Percentiles rank a stretch among this genome's conserved stretches.
phyloP scores from a whole-genome alignment of 2,329 filamentous ascomycete genomes.

The Fonsecaea erecta region DNA sequence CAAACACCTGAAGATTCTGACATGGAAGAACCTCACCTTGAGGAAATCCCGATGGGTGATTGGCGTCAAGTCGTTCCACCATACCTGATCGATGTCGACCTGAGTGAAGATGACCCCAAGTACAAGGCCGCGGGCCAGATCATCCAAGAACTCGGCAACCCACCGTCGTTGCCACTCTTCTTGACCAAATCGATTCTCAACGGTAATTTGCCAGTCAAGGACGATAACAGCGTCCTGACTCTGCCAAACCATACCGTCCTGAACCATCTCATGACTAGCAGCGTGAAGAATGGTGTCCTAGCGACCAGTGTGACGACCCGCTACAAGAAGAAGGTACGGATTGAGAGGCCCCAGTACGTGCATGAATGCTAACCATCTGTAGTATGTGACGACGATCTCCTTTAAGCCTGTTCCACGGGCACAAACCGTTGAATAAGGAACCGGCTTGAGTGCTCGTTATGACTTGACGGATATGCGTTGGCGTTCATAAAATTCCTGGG shows the following conservation, averaged over 20 bases:
- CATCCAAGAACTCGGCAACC: conserved; percentile 77
- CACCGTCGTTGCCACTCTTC: conserved; percentile 86
- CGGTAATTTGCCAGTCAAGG: conserved; percentile 87
- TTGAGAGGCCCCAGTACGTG: conserved; percentile 2
- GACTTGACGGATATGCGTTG: not conserved
- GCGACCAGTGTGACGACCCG: conserved; percentile 96
- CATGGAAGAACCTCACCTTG: conserved; percentile 38
- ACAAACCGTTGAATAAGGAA: conserved; percentile 14
- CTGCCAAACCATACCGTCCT: conserved; percentile 97
- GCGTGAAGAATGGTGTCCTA: conserved; percentile 94
- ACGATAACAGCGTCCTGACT: conserved; percentile 94
- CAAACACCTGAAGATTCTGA: conserved; percentile 42
- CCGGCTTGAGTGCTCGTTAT: not conserved
- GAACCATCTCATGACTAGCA: conserved; percentile 95
- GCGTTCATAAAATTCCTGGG: not conserved
- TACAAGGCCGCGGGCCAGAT: conserved; percentile 77
- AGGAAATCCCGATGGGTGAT: conserved; percentile 61
- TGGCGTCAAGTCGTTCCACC: conserved; percentile 79
- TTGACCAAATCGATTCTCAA: conserved; percentile 94
- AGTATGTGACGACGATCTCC: conserved; percentile 98
- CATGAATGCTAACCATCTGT: conserved; percentile 20
- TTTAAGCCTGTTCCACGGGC: conserved; percentile 78
- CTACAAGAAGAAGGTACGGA: conserved; percentile 79
- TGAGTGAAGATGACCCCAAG: conserved; percentile 73
- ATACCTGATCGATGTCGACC: conserved; percentile 85